These are phyloP conservation scores for Epichloe bromicola DNA, from an alignment of 2,329 filamentous ascomycete genomes.

Conservation along the genomic window DNA sequence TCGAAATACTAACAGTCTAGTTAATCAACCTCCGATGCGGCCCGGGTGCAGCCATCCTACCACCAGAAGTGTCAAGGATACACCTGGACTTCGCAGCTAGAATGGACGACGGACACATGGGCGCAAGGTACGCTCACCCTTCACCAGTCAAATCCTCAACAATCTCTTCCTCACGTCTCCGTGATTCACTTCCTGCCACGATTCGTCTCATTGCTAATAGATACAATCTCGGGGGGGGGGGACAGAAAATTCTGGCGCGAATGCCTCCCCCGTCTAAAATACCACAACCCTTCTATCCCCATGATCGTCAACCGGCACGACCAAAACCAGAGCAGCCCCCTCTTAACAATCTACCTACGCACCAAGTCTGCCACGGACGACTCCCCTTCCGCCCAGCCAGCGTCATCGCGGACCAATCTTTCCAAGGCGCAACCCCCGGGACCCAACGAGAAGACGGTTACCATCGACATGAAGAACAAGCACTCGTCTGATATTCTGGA, in stretches of 20 bases:
- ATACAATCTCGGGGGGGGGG: not conserved
- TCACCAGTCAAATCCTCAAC: constrained; percentile 5
- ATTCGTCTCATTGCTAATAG: constrained; percentile 8
- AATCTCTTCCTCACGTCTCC: constrained; percentile 13
- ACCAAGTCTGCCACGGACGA: constrained; percentile 18
- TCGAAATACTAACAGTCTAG: constrained; percentile 29
- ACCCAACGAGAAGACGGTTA: constrained; percentile 35
- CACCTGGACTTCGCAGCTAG: constrained; percentile 57
- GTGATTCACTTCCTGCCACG: not conserved
- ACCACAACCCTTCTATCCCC: constrained; percentile 74
- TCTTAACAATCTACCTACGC: constrained; percentile 53
- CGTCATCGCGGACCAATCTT: constrained; percentile 33
- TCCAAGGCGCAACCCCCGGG: constrained; percentile 37
- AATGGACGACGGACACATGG: constrained; percentile 55
- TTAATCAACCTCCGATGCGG: constrained; percentile 65
- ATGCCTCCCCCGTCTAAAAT: constrained; percentile 74
- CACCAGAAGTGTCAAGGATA: constrained; percentile 61
- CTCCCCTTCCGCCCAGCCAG: constrained; percentile 24
- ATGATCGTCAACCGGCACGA: constrained; percentile 67
- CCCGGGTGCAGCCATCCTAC: constrained; percentile 70
- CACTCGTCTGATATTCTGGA: constrained; percentile 49
- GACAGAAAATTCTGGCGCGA: constrained; percentile 77
- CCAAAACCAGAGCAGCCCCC: constrained; percentile 42
- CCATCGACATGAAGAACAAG: constrained; percentile 51
- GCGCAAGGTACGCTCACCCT: constrained; percentile 46